A percentile compares a stretch with the other conserved stretches of the same genome.
Conservation (phyloP, 176 grass and related monocot species). For the Aechmea fasciata region DNA sequence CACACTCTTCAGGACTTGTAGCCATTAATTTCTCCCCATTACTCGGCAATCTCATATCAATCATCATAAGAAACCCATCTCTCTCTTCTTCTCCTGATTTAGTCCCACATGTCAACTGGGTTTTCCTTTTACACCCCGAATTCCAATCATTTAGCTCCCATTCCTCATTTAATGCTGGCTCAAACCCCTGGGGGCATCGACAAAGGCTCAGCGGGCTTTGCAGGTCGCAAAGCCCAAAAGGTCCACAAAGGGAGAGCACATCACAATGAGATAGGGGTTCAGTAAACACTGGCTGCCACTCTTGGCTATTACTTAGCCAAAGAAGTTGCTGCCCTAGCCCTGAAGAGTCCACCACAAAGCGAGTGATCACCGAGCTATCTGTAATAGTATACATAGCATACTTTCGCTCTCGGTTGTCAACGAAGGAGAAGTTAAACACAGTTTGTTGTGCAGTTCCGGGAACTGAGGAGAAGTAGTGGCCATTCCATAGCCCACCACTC, state of each 20-base stretch:
- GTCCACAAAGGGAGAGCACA: slow-evolving; percentile 35
- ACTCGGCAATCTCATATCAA: slow-evolving; percentile 30
- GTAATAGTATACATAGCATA: slow-evolving; percentile 17
- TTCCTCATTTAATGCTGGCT: slow-evolving; percentile 1
- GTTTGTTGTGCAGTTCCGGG: slow-evolving; percentile 10
- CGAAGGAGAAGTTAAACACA: slow-evolving; percentile 25
- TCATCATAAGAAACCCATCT: slow-evolving; percentile 36
- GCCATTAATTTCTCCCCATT: background rate
- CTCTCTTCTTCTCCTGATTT: background rate
- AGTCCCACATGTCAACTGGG: slow-evolving; percentile 15
- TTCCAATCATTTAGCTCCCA: slow-evolving; percentile 26
- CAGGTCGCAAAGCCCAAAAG: slow-evolving; percentile 42
- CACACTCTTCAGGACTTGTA: slow-evolving; percentile 15
- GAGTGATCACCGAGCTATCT: slow-evolving; percentile 26
- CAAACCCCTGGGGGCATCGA: slow-evolving; percentile 9
- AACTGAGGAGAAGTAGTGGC: slow-evolving; percentile 19
- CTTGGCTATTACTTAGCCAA: slow-evolving; percentile 21
- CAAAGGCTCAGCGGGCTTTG: slow-evolving; percentile 20
- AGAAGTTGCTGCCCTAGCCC: slow-evolving; percentile 25
- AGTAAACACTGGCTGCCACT: slow-evolving; percentile 41
- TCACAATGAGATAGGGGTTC: slow-evolving; percentile 35
- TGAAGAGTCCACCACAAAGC: slow-evolving; percentile 28
- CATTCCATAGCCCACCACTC: slow-evolving; percentile 26
- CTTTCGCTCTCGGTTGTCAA: slow-evolving; percentile 18
- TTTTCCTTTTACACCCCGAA: slow-evolving; percentile 30